Percentiles rank a stretch among this genome's conserved stretches.
phyloP scores from a whole-genome alignment of 371 early-diverging fungal species.

The Mortierella sp. region DNA sequence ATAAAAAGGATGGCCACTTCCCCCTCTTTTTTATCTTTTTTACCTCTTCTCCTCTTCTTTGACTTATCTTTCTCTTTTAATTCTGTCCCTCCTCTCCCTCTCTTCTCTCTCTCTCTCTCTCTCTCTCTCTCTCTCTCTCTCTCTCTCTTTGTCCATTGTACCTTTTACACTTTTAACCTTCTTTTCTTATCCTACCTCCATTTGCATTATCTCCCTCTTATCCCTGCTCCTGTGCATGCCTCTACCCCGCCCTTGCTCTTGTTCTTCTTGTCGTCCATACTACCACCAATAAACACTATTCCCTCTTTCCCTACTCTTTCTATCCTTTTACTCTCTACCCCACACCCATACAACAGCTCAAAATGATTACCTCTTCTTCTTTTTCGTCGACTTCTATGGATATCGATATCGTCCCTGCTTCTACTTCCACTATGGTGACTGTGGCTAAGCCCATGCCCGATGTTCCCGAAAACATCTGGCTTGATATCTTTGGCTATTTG shows the following conservation, averaged over 20 bases:
- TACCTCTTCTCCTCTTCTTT: background rate
- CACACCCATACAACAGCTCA: background rate
- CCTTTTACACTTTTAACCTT: background rate
- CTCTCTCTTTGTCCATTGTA: constrained; percentile 3
- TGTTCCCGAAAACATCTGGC: constrained; percentile 58
- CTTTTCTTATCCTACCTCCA: too few relatives aligned
- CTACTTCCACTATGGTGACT: background rate
- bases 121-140: constrained; percentile 7
- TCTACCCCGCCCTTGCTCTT: background rate
- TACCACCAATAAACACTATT: background rate
- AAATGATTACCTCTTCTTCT: background rate
- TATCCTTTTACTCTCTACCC: background rate
- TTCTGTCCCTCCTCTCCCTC: background rate
- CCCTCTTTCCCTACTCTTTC: background rate
- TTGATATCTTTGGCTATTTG: constrained; percentile 49
- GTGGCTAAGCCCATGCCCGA: constrained; percentile 41
- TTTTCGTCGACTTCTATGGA: constrained; percentile 16
- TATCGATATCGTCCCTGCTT: constrained; percentile 9
- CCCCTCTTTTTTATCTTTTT: background rate
- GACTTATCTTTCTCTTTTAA: background rate
- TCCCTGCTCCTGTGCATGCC: background rate
- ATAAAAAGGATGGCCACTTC: background rate
- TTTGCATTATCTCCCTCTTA: background rate
- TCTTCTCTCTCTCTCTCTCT: background rate
- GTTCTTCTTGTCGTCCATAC: background rate